These are phyloP conservation scores for Talaromyces sp. DNA, from an alignment of 2,329 filamentous ascomycete genomes.

Conservation along the genomic window DNA sequence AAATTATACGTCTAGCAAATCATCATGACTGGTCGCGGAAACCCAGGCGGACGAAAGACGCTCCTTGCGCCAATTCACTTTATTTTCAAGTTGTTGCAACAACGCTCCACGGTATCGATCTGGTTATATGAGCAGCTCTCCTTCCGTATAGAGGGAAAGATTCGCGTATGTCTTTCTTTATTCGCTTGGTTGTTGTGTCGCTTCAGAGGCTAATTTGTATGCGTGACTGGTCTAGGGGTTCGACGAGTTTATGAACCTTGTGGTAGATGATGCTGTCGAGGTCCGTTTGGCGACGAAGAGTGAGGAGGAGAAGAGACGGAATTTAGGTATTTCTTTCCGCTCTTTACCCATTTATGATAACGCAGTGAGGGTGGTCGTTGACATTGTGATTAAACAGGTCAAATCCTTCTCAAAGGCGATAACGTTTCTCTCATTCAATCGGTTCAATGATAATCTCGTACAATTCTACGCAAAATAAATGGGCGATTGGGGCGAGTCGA, in stretches of 20 bases:
- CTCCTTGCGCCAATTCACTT: conserved; percentile 78
- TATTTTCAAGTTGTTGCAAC: conserved; percentile 87
- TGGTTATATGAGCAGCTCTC: conserved; percentile 97
- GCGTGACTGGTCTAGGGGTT: conserved; percentile 65
- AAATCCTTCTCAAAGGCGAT: conserved; percentile 83
- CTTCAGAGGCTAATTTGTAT: conserved; percentile 1
- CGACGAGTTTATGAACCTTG: conserved; percentile 99
- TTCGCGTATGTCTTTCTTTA: conserved; percentile 62
- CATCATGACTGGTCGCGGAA: conserved; percentile 52
- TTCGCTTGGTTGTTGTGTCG: not conserved
- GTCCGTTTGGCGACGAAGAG: conserved; percentile 81
- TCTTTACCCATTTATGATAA: not conserved
- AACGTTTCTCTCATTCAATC: conserved; percentile 78
- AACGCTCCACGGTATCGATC: conserved; percentile 81
- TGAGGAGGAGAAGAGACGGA: conserved; percentile 72
- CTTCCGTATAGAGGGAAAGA: conserved; percentile 93
- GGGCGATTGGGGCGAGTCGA: not conserved
- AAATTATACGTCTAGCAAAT: not conserved
- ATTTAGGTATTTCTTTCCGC: conserved; percentile 59
- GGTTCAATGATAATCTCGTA: conserved; percentile 32
- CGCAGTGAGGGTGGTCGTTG: not conserved
- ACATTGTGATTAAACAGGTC: conserved; percentile 52
- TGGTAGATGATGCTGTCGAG: conserved; percentile 92
- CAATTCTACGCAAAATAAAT: not conserved
- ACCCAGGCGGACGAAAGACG: conserved; percentile 61